Evolutionary conservation across 352 stramenopile species (phyloP), one percentile per base, ranked within the genome.

Genomic region (Phytopythium boreale): DNA sequence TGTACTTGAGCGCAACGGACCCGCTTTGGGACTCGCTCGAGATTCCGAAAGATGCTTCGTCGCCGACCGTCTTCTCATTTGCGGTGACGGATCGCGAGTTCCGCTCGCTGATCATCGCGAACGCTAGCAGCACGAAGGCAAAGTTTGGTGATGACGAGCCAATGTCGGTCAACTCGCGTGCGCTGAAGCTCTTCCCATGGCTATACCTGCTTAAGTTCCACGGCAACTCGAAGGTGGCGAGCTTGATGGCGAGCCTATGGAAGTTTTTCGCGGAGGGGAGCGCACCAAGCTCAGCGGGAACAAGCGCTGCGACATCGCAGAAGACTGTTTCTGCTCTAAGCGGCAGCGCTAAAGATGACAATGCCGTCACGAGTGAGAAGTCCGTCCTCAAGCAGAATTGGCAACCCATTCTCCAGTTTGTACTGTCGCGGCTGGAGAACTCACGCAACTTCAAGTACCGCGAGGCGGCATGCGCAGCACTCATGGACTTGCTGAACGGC

Each of bases 361-460:
- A 1, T 14, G 19, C 9, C 12, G 24, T 10, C 3, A n/a, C 37
- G 26, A 72, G 74, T 26, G 79, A 87, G 55, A 88, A 88, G 51
- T 71, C 69, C 2, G 51, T 89, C 9, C 44, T 90, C 49, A 70
- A 73, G 50, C 77, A 87, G 44, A 76, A 87, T 46, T 90, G 77
- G 77, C 26, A 68, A 9, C 59, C 70, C 4, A 71, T 92, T 22
- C 74, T 94, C 55, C 59, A 75, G 14, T 92, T 92, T 62, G 56
- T 85, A 36, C 59, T 95, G 31, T 59, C 66, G 7, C 73, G 81
- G 26, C 71, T 93, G 4, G 82, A 92, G 57, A 72, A 74, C 44
- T 86, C 79, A 14, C 75, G 82, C 2, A 90, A 95, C 65, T 92
- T 92, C 59, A 90, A 89, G 64, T 95, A 95, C 62, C 84, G 86